phyloP scores from a whole-genome alignment of 177 flowering plant species.

The Telopea speciosissima region DNA sequence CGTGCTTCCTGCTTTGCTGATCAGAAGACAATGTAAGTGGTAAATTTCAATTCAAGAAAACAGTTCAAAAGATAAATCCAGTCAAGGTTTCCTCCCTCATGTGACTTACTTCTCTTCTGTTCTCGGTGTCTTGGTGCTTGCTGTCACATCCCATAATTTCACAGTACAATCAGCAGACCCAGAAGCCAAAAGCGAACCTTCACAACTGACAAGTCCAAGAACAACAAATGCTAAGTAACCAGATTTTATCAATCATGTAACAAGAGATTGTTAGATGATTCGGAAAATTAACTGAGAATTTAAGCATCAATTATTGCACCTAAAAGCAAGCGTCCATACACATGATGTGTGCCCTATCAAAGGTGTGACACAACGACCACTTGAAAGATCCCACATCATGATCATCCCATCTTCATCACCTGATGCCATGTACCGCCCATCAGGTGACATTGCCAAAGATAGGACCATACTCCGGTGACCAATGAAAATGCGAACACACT shows the following conservation, averaged over 20 bases:
- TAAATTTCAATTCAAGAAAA: neutral
- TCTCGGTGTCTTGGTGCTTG: slow-evolving; percentile 59
- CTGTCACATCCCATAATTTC: slow-evolving; percentile 89
- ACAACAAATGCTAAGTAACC: slow-evolving; percentile 1
- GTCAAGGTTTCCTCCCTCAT: neutral
- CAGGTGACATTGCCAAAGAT: slow-evolving; percentile 94
- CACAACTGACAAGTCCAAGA: slow-evolving; percentile 49
- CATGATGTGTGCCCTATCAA: slow-evolving; percentile 86
- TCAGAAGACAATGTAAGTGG: slow-evolving; percentile 3
- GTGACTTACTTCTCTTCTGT: slow-evolving; percentile 72
- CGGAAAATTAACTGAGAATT: neutral
- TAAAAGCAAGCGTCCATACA: slow-evolving; percentile 91
- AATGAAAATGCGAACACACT: slow-evolving; percentile 90
- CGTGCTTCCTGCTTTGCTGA: slow-evolving; percentile 54
- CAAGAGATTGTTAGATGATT: neutral
- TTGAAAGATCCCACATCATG: slow-evolving; percentile 98
- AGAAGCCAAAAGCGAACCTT: slow-evolving; percentile 95
- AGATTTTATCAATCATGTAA: neutral
- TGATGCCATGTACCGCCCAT: slow-evolving; percentile 96
- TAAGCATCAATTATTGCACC: slow-evolving; percentile 33
- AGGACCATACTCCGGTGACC: slow-evolving; percentile 94
- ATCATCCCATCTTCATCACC: slow-evolving; percentile 97
- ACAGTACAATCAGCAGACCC: slow-evolving; percentile 98
- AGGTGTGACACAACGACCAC: slow-evolving; percentile 85
- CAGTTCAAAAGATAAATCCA: neutral